Evolutionary conservation across 257 asterid genomes (phyloP), one percentile per base, ranked within the genome.

Genomic region (Mitragyna speciosa): DNA sequence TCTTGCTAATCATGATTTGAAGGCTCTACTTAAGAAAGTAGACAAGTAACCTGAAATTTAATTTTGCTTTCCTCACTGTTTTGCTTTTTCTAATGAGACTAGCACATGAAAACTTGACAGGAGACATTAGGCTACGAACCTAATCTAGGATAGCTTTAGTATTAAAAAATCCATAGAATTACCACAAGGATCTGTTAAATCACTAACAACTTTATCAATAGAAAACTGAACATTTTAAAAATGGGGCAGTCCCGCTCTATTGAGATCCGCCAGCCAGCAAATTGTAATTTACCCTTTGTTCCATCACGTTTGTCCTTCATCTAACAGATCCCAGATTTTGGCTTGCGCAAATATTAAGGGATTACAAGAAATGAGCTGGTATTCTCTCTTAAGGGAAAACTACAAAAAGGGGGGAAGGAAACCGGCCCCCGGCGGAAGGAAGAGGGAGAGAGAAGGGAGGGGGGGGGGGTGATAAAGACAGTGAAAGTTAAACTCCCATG

Each of bases 81-180:
- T 24, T 31, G 24, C 19, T 49, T n/a, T 78, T 58, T 39, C 3
- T 52, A 52, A 51, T 70, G 47, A 78, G 65, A 30, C 3, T 43
- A 1, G 33, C 65, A 17, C 81, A 78, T 69, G 76, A 70, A 70
- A 36, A 78, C 72, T 68, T 78, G 65, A 26, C 39, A 41, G 43
- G 67, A 78, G 19, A 43, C 54, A 79, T 41, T 56, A 10, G 45
- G 56, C 56, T 22, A 7, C 24, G 31, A 33, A 78, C 16, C 39
- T 22, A 49, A 22, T 24, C 66, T 67, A 67, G 39, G 31, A 33
- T 61, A 49, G 26, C 30, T 68, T 68, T 72, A 51, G 49, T 78
- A 54, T 39, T 14, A 47, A 47, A 9, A 47, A 11, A 43, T 2
- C 3, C 26, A 67, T 72, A 49, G 70, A 54, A 54, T 54, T 54